Conservation (phyloP, 2,329 filamentous ascomycete species). For the Fusarium albidum region DNA sequence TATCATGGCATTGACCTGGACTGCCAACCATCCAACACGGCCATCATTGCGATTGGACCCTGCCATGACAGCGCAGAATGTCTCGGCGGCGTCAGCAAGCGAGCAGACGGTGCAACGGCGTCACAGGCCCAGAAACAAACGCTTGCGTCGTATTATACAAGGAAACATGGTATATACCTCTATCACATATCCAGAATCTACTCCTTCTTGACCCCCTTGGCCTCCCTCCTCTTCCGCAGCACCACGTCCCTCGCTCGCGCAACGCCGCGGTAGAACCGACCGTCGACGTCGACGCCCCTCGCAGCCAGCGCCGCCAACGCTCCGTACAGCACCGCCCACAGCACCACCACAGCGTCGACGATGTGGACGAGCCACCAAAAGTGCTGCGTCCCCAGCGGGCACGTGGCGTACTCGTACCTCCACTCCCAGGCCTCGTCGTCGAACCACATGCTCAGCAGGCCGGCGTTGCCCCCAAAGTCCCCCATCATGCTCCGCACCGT, state of each 20-base stretch:
- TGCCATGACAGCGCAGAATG: constrained; percentile 1
- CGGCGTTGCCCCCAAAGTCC: constrained; percentile 90
- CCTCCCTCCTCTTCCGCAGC: constrained; percentile 1
- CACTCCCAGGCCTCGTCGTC: constrained; percentile 77
- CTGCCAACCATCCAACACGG: constrained; percentile 1
- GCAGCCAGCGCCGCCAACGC: constrained; percentile 38
- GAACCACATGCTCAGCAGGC: constrained; percentile 89
- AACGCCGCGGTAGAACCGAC: constrained; percentile 30
- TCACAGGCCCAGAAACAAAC: constrained; percentile 19
- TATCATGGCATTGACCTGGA: no score
- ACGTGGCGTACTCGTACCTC: constrained; percentile 82
- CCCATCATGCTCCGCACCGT: constrained; percentile 99
- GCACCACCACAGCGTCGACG: constrained; percentile 63
- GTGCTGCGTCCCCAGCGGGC: constrained; percentile 84
- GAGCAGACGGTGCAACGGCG: neutral
- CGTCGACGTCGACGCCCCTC: constrained; percentile 48
- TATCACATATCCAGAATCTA: constrained; percentile 33
- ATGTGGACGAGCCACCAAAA: constrained; percentile 94
- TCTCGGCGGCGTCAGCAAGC: constrained; percentile 14
- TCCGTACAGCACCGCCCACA: constrained; percentile 41
- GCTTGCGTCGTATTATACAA: constrained; percentile 27
- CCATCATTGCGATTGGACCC: constrained; percentile 19
- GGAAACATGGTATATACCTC: constrained; percentile 10
- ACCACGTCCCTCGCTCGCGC: constrained; percentile 24
- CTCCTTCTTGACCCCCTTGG: constrained; percentile 29